These are phyloP conservation scores for Penicillium sp. DNA, from an alignment of 2,329 filamentous ascomycete genomes.

Conservation along the genomic window DNA sequence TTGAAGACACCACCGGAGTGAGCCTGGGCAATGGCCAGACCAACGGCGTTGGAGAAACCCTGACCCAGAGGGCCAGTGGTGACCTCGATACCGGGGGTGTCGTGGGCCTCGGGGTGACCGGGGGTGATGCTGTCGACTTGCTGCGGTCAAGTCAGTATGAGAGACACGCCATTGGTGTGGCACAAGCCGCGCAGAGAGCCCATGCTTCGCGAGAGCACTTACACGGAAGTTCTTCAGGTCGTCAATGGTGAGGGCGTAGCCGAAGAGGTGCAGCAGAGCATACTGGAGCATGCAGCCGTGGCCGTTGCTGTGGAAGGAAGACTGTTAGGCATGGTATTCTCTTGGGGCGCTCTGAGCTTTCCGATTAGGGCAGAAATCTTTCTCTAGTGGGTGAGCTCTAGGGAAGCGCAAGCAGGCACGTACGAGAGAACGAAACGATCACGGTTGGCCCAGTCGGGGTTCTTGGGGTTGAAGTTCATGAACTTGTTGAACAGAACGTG, in stretches of 20 bases:
- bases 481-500: constrained; percentile 99
- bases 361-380: not conserved
- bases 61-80: constrained; percentile 97
- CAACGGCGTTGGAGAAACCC: constrained; percentile 95
- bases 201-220: constrained; percentile 48
- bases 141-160: constrained; percentile 38
- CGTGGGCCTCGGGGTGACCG: constrained; percentile 93
- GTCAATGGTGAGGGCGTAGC: constrained; percentile 82
- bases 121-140: constrained; percentile 81
- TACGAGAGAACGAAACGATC: constrained; percentile 99
- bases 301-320: constrained; percentile 71
- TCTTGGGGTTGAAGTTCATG: constrained; percentile 99
- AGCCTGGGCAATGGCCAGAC: constrained; percentile 93
- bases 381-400: not conserved
- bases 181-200: not conserved
- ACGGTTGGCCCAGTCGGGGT: constrained; percentile 94
- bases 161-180: not conserved
- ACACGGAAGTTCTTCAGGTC: constrained; percentile 97
- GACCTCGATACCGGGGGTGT: constrained; percentile 95
- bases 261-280: constrained; percentile 94
- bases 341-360: not conserved
- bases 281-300: constrained; percentile 99
- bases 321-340: constrained; percentile 13
- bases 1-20: constrained; percentile 92
- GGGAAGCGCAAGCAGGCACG: constrained; percentile 49